A percentile compares a stretch with the other conserved stretches of the same genome.
phyloP scores from a whole-genome alignment of 768 basidiomycete genomes.

The Ramaria sp. region DNA sequence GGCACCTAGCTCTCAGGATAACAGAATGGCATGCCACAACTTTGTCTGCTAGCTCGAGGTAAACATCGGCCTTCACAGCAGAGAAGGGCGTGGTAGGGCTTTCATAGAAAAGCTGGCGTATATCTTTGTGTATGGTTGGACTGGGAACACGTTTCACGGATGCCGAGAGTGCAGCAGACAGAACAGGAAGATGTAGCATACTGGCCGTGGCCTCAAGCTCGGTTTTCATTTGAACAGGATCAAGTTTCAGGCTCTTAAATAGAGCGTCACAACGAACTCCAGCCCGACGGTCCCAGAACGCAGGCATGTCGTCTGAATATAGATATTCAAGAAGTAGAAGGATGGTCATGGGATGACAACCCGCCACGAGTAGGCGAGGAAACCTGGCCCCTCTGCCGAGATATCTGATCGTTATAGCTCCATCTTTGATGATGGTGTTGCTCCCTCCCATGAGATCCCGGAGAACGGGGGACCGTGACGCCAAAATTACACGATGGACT shows the following conservation, averaged over 20 bases:
- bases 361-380: slow-evolving; percentile 34
- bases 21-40: slow-evolving; percentile 59
- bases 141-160: slow-evolving; percentile 35
- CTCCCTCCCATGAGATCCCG: slow-evolving; percentile 28
- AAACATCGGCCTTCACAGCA: slow-evolving; percentile 43
- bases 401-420: not conserved
- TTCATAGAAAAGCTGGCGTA: slow-evolving; percentile 37
- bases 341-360: slow-evolving; percentile 53
- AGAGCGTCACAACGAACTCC: slow-evolving; percentile 29
- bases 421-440: not conserved
- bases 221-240: slow-evolving; percentile 38
- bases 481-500: slow-evolving; percentile 58
- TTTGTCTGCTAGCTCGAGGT: slow-evolving; percentile 58
- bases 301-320: slow-evolving; percentile 78
- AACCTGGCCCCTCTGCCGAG: not conserved
- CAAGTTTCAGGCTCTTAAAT: slow-evolving; percentile 30
- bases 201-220: slow-evolving; percentile 54
- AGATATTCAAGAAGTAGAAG: slow-evolving; percentile 75
- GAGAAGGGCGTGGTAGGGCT: not conserved
- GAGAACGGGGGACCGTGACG: slow-evolving; percentile 43
- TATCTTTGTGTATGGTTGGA: slow-evolving; percentile 39
- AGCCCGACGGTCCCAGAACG: slow-evolving; percentile 76
- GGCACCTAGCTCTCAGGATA: slow-evolving; percentile 72
- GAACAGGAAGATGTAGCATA: slow-evolving; percentile 38
- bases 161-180: slow-evolving; percentile 33